Evolutionary conservation across 495 filamentous ascomycete genomes (phyloP).

Genomic region (Penicillium cataractarum): DNA sequence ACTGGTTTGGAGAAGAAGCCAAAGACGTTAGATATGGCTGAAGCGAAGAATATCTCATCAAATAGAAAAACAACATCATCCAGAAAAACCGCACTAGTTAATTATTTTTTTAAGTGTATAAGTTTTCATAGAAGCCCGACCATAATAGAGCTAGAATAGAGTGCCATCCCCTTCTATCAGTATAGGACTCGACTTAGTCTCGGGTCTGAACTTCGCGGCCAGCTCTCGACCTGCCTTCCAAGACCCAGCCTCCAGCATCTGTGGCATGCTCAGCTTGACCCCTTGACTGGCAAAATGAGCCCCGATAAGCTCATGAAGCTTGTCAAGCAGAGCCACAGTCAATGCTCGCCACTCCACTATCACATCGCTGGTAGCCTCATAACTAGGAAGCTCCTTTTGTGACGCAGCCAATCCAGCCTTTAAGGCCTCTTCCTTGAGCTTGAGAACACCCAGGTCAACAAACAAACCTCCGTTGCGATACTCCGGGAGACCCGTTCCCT

Average conservation of each 20-base stretch:
- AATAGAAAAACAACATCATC: background rate
- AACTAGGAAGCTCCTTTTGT: slow-evolving; percentile 73
- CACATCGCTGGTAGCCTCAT: slow-evolving; percentile 78
- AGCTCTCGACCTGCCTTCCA: slow-evolving; percentile 60
- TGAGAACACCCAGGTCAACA: slow-evolving; percentile 79
- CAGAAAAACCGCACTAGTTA: background rate
- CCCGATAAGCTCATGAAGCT: slow-evolving; percentile 66
- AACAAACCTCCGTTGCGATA: slow-evolving; percentile 88
- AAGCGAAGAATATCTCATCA: background rate
- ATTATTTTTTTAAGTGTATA: background rate
- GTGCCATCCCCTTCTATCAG: slow-evolving; percentile 50
- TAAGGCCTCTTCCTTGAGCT: slow-evolving; percentile 67
- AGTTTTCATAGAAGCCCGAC: background rate
- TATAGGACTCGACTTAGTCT: slow-evolving; percentile 49
- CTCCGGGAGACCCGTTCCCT: slow-evolving; percentile 83
- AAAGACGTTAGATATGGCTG: slow-evolving; percentile 27
- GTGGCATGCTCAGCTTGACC: slow-evolving; percentile 67
- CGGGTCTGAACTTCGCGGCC: slow-evolving; percentile 42
- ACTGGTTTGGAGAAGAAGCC: slow-evolving; percentile 27
- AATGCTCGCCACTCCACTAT: slow-evolving; percentile 87
- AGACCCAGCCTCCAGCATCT: slow-evolving; percentile 86
- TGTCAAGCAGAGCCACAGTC: slow-evolving; percentile 83
- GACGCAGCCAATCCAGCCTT: slow-evolving; percentile 50
- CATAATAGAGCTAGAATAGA: slow-evolving; percentile 30
- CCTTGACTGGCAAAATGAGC: slow-evolving; percentile 54